Evolutionary conservation across 1,284 basidiomycete genomes (phyloP), one percentile per base, ranked within the genome.

Genomic region (Veloboletus limbatus): DNA sequence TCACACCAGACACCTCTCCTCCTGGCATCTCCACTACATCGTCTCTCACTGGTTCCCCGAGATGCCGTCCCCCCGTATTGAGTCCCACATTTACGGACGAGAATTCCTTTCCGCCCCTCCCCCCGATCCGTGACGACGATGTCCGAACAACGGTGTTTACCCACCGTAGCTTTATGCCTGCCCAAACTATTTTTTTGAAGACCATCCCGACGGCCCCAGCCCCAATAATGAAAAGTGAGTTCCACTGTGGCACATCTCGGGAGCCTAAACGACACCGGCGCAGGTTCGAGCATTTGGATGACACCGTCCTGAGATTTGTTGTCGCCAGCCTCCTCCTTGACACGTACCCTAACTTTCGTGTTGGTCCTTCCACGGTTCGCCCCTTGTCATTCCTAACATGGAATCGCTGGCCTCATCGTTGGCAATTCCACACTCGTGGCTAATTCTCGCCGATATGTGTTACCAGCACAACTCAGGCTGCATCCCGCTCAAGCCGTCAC

Each of bases 181-280:
- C 1, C 82, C 85, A 0, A 81, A 77, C 8, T 78, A 85, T 54
- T 68, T 86, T 22, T 89, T 89, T 53, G 87, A 89, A 59, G 87
- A 89, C 63, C 71, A 69, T 25, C 76, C 72, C 0, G 70, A 78
- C 43, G 85, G 88, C 62, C 80, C 76, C 4, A 82, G 82, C 43
- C 86, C 84, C 9, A 86, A 89, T 57, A 88, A 89, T 53, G 86
- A 89, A 68, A 82, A 79, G 86, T 87, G 20, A 24, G 53, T 42
- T 14, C 6, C 7, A 28, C 18, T 25, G 14, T 4, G 1, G 7
- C 40, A 18, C 5, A 5, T 18, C 6, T n/a, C 42, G 6, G 2
- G 10, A 26, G 3, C 3, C 45, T 40, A 16, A 47, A 8, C 22
- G 3, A 3, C 25, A 13, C 6, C 17, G 8, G 38, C 20, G 17